Conservation (phyloP, 495 filamentous ascomycete genomes). For the Podospora comata region DNA sequence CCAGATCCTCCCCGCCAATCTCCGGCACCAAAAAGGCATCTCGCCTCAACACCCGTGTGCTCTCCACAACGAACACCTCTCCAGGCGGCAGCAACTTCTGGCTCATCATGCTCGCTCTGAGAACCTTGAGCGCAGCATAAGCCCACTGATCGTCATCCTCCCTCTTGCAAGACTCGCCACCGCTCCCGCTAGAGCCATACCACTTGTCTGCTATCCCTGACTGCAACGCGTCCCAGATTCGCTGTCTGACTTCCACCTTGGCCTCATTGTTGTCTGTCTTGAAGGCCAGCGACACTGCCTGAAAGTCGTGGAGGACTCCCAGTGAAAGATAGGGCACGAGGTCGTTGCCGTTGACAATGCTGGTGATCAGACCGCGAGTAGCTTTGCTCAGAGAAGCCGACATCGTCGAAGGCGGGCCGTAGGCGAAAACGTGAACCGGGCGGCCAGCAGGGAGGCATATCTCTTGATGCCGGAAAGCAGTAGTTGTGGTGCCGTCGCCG, state of each 20-base stretch:
- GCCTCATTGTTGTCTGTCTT: slow-evolving; percentile 65
- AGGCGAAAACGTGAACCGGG: slow-evolving; percentile 75
- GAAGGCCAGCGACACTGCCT: slow-evolving; percentile 66
- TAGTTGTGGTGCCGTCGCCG: slow-evolving; percentile 22
- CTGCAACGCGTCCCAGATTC: slow-evolving; percentile 62
- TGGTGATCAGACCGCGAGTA: slow-evolving; percentile 73
- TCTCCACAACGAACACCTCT: slow-evolving; percentile 71
- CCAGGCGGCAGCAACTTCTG: slow-evolving; percentile 72
- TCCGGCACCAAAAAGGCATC: slow-evolving; percentile 48
- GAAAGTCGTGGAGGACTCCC: slow-evolving; percentile 72
- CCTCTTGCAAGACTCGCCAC: neutral
- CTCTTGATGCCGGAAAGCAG: slow-evolving; percentile 19
- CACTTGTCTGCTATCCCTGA: slow-evolving; percentile 38
- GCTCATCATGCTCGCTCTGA: slow-evolving; percentile 66
- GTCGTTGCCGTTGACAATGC: slow-evolving; percentile 68
- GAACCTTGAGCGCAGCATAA: slow-evolving; percentile 61
- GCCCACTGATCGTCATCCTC: slow-evolving; percentile 67
- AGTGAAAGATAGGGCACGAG: slow-evolving; percentile 71
- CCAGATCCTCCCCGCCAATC: slow-evolving; percentile 45
- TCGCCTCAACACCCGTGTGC: slow-evolving; percentile 55
- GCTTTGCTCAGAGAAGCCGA: slow-evolving; percentile 67
- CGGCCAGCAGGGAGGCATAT: slow-evolving; percentile 61
- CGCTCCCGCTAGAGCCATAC: neutral
- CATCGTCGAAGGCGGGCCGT: slow-evolving; percentile 71
- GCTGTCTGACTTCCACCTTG: slow-evolving; percentile 60